Percentiles rank a stretch among this genome's conserved stretches.
These are phyloP conservation scores for Blastocystis sp. DNA, from an alignment of 352 stramenopile species.

Conservation along the genomic window DNA sequence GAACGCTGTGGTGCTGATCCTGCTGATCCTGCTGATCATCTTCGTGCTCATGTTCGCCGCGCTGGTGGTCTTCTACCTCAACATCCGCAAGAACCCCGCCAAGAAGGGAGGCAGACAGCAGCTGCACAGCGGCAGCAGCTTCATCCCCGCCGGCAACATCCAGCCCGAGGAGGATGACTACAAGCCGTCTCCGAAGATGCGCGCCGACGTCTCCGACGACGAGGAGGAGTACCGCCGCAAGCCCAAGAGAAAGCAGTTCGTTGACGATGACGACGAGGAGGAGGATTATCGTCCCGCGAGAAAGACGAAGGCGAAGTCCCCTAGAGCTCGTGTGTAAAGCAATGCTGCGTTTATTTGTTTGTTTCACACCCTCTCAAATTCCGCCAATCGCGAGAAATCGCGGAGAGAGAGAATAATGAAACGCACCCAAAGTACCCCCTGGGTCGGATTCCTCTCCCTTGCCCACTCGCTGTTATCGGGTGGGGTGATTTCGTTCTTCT, in stretches of 20 bases:
- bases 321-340: not conserved
- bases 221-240: not conserved
- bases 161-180: not conserved
- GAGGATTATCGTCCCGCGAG: not conserved
- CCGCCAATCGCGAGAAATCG: not conserved
- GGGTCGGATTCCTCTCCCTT: not conserved
- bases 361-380: not conserved
- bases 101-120: slow-evolving; percentile 17
- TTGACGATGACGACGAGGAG: slow-evolving; percentile 9
- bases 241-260: slow-evolving; percentile 4
- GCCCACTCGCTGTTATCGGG: too few species aligned
- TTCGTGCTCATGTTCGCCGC: slow-evolving; percentile 42
- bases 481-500: too few species aligned
- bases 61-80: slow-evolving; percentile 30
- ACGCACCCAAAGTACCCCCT: not conserved
- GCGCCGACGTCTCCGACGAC: not conserved
- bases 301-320: not conserved
- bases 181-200: not conserved
- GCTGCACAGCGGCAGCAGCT: not conserved
- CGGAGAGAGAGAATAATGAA: not conserved
- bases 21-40: slow-evolving; percentile 41
- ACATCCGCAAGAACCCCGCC: slow-evolving; percentile 15
- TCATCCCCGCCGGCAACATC: not conserved
- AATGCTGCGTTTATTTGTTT: not conserved
- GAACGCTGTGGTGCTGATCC: slow-evolving; percentile 49